These are phyloP conservation scores for Quillaja saponaria DNA, from an alignment of 306 rosid species.

Conservation along the genomic window DNA sequence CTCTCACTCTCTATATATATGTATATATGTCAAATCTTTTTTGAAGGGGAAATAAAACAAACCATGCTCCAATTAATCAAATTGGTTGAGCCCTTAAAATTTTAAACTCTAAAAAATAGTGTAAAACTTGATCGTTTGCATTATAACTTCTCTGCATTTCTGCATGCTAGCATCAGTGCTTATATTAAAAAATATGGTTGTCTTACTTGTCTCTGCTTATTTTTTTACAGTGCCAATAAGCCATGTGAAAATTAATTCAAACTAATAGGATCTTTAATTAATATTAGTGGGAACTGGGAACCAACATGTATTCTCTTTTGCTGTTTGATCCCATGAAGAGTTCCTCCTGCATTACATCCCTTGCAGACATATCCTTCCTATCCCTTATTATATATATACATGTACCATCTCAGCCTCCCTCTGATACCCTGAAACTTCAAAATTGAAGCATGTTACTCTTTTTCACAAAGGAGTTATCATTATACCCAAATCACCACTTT, in stretches of 20 bases:
- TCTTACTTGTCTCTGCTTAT: neutral
- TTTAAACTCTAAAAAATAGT: too few species aligned
- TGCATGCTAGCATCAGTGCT: neutral
- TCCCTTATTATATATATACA: neutral
- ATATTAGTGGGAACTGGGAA: neutral
- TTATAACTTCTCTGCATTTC: neutral
- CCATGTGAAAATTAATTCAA: neutral
- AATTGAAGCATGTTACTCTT: neutral
- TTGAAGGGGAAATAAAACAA: slow-evolving; percentile 2
- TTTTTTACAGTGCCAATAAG: neutral
- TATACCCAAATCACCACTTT: too few species aligned
- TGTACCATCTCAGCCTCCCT: neutral
- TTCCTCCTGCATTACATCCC: neutral
- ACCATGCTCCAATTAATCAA: slow-evolving; percentile 1
- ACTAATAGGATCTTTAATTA: neutral
- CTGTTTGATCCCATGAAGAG: neutral
- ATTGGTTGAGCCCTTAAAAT: neutral
- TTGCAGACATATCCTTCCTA: neutral
- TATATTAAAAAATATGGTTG: neutral
- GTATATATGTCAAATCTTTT: slow-evolving; percentile 1
- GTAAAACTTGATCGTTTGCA: neutral
- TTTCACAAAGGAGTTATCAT: too few species aligned
- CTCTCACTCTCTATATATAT: neutral
- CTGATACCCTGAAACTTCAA: neutral
- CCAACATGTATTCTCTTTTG: neutral